Conservation (phyloP, 2,329 filamentous ascomycete genomes). For the Diplodia mutila region DNA sequence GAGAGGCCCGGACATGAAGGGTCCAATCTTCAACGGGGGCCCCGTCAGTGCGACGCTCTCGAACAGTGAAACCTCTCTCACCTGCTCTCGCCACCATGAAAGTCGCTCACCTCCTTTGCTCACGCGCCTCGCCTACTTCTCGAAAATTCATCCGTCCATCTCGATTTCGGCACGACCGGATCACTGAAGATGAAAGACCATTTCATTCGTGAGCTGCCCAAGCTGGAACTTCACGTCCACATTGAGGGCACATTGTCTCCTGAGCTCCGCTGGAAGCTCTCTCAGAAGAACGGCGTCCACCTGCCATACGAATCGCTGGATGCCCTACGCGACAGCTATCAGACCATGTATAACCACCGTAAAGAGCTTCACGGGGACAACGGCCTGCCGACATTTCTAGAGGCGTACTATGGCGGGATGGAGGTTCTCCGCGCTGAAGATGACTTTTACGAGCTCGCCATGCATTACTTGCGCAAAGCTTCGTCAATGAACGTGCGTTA, state of each 20-base stretch:
- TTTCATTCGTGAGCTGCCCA: conserved; percentile 39
- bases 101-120: neutral
- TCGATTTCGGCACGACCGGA: neutral
- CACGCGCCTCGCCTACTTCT: neutral
- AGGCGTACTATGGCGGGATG: conserved; percentile 34
- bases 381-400: conserved; percentile 35
- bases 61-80: neutral
- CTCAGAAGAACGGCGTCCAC: conserved; percentile 42
- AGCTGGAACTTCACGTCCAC: conserved; percentile 54
- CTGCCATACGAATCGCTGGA: conserved; percentile 7
- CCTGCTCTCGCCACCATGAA: neutral
- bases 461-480: conserved; percentile 43
- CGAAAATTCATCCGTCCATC: neutral
- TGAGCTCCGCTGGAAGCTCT: conserved; percentile 47
- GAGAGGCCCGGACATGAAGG: neutral
- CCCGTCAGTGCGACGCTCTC: conserved; percentile 5
- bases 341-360: conserved; percentile 29
- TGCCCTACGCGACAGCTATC: conserved; percentile 20
- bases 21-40: neutral
- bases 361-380: conserved; percentile 30
- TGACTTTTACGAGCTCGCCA: conserved; percentile 48
- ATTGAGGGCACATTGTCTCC: conserved; percentile 53
- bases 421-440: conserved; percentile 41
- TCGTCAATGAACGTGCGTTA: conserved; percentile 47
- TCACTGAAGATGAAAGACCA: neutral